These are phyloP conservation scores for Aurinia saxatilis DNA, from an alignment of 345 rosid genomes.

Conservation along the genomic window DNA sequence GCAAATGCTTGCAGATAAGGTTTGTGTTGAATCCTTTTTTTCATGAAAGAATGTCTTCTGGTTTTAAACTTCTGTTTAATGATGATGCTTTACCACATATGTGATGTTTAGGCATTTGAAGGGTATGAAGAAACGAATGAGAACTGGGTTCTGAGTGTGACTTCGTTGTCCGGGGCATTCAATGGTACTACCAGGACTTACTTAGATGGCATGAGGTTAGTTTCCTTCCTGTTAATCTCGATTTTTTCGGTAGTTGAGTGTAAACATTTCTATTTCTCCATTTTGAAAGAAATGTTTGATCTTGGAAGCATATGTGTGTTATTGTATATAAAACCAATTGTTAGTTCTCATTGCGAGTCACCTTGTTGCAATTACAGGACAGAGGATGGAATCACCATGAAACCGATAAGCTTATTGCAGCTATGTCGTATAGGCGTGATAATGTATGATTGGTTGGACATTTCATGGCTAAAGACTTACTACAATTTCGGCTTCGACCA, in stretches of 20 bases:
- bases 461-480: conserved; percentile 67
- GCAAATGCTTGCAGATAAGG: conserved; percentile 98
- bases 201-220: conserved; percentile 94
- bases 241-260: background rate
- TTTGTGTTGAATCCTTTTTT: conserved; percentile 13
- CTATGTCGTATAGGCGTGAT: conserved; percentile 82
- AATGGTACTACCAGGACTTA: conserved; percentile 95
- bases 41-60: background rate
- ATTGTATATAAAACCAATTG: background rate
- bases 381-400: conserved; percentile 73
- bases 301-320: background rate
- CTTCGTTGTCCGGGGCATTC: conserved; percentile 90
- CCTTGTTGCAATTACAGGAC: conserved; percentile 38
- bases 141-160: conserved; percentile 89
- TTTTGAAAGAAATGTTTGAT: background rate
- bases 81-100: background rate
- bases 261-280: background rate
- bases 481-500: conserved; percentile 98
- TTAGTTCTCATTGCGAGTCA: background rate
- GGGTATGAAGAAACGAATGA: conserved; percentile 78
- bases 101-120: conserved; percentile 55
- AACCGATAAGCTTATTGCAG: conserved; percentile 75
- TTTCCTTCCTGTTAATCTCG: conserved; percentile 13
- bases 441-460: conserved; percentile 90
- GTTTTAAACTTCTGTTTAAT: background rate